Evolutionary conservation across 768 basidiomycete species (phyloP).

Genomic region (Basidioascus undulatus): DNA sequence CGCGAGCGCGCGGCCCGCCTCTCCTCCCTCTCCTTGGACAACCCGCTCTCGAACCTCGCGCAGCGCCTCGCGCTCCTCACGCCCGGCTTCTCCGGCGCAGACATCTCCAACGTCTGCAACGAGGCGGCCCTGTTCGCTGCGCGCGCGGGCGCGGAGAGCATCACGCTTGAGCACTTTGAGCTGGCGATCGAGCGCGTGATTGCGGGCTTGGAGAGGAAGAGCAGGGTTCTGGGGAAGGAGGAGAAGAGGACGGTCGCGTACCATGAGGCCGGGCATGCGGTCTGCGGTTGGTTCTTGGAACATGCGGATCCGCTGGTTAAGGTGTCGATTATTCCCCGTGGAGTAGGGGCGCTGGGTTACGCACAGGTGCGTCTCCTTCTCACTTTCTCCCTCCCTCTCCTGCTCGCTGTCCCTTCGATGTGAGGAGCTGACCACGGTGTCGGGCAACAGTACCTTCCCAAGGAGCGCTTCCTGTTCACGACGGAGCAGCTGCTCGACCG

Average conservation of each 20-base stretch:
- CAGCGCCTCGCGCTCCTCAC: slow-evolving; percentile 90
- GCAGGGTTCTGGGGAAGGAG: slow-evolving; percentile 67
- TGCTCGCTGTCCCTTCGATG: slow-evolving; percentile 3
- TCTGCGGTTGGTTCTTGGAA: slow-evolving; percentile 96
- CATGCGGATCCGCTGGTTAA: slow-evolving; percentile 91
- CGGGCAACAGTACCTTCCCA: slow-evolving; percentile 73
- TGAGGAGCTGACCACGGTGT: slow-evolving; percentile 1
- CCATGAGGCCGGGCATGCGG: slow-evolving; percentile 95
- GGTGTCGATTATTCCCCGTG: slow-evolving; percentile 82
- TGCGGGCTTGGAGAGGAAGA: slow-evolving; percentile 89
- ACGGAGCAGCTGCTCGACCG: slow-evolving; percentile 84
- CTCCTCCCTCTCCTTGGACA: not conserved
- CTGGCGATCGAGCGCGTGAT: slow-evolving; percentile 95
- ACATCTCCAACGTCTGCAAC: slow-evolving; percentile 97
- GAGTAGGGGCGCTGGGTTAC: slow-evolving; percentile 84
- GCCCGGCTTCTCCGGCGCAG: slow-evolving; percentile 94
- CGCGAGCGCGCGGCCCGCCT: not conserved
- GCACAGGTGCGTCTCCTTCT: slow-evolving; percentile 40
- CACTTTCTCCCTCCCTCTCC: not conserved
- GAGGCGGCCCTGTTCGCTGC: slow-evolving; percentile 92
- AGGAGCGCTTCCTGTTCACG: slow-evolving; percentile 83
- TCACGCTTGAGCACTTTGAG: slow-evolving; percentile 73
- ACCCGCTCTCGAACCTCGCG: slow-evolving; percentile 31
- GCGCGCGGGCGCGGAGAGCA: slow-evolving; percentile 48
- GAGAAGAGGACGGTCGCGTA: slow-evolving; percentile 99